phyloP scores from a whole-genome alignment of 441 rosid genomes.

The Pelargonium australe region DNA sequence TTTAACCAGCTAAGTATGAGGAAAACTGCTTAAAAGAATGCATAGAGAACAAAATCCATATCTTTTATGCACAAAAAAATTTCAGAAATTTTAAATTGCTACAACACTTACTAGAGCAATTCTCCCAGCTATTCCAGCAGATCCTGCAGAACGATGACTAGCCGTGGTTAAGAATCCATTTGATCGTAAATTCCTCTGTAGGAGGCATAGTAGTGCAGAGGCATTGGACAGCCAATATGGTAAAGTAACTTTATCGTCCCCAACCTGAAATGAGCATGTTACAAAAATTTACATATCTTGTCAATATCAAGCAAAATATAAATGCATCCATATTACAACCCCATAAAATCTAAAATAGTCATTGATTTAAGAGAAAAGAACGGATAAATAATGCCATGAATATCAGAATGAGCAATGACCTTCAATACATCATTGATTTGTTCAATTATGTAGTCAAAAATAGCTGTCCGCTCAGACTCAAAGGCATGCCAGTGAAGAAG shows the following conservation, averaged over 20 bases:
- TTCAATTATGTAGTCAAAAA: constrained; percentile 84
- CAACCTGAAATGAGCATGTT: constrained; percentile 50
- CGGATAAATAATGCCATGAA: constrained; percentile 12
- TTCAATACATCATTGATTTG: constrained; percentile 81
- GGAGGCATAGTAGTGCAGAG: constrained; percentile 87
- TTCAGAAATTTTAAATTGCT: background rate
- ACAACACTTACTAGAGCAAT: constrained; percentile 51
- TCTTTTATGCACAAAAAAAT: background rate
- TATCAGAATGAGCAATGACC: constrained; percentile 31
- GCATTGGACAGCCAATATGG: constrained; percentile 95
- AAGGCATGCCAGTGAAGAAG: constrained; percentile 95
- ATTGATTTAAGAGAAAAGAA: constrained; percentile 2
- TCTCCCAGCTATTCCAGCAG: constrained; percentile 62
- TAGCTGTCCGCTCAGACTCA: constrained; percentile 85
- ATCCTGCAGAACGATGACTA: constrained; percentile 49
- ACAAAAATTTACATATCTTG: background rate
- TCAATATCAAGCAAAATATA: background rate
- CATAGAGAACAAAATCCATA: too few species aligned
- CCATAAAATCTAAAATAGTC: too few species aligned
- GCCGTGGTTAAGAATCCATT: constrained; percentile 60
- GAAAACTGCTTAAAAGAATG: too few species aligned
- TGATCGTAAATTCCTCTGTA: constrained; percentile 83
- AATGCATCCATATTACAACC: too few species aligned
- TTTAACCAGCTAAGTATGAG: too few species aligned
- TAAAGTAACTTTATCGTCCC: constrained; percentile 54